Evolutionary conservation across 768 basidiomycete species (phyloP).

Genomic region (Agaricus subrufescens): DNA sequence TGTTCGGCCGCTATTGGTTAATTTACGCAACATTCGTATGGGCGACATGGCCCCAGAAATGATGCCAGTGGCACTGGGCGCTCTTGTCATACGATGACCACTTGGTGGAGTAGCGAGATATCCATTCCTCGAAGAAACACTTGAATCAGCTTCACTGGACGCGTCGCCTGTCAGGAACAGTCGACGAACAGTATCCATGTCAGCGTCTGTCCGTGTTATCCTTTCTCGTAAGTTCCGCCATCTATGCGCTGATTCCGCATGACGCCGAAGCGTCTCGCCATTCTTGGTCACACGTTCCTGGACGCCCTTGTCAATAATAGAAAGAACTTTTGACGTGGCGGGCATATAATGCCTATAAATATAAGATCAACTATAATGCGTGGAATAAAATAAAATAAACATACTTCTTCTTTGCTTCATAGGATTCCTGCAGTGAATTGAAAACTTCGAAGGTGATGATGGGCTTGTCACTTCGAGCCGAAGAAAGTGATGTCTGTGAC

Average conservation of each 20-base stretch:
- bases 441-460: slow-evolving; percentile 59
- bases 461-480: slow-evolving; percentile 46
- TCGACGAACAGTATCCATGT: slow-evolving; percentile 72
- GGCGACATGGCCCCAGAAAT: slow-evolving; percentile 79
- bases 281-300: slow-evolving; percentile 94
- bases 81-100: slow-evolving; percentile 35
- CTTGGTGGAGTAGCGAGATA: slow-evolving; percentile 65
- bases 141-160: slow-evolving; percentile 69
- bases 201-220: slow-evolving; percentile 73
- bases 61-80: slow-evolving; percentile 46
- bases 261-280: slow-evolving; percentile 87
- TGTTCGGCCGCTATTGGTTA: slow-evolving; percentile 42
- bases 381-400: slow-evolving; percentile 12
- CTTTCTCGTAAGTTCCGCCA: slow-evolving; percentile 81
- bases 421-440: slow-evolving; percentile 64
- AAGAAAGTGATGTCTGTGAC: slow-evolving; percentile 28
- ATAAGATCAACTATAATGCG: not conserved
- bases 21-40: slow-evolving; percentile 65
- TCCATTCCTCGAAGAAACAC: slow-evolving; percentile 47
- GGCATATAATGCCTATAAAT: slow-evolving; percentile 84
- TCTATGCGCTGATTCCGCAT: slow-evolving; percentile 82
- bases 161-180: slow-evolving; percentile 49
- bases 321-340: slow-evolving; percentile 85
- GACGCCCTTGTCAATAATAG: slow-evolving; percentile 92
- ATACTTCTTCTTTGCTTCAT: slow-evolving; percentile 87